Evolutionary conservation across 306 rosid genomes (phyloP).

Genomic region (Potentilla sterilis): DNA sequence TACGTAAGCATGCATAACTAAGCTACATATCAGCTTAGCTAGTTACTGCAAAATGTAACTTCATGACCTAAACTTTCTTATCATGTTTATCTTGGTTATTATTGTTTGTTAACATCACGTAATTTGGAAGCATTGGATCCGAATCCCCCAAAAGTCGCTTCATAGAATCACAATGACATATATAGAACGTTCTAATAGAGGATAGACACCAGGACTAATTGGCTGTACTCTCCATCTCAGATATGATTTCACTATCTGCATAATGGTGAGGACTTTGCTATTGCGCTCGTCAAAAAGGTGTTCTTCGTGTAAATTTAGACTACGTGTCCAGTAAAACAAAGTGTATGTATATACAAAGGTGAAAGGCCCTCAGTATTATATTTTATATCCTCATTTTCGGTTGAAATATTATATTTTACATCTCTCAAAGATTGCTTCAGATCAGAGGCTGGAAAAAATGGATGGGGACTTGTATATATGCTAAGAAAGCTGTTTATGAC

Average conservation of each 20-base stretch:
- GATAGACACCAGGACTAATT: background rate
- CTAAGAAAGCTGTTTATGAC: background rate
- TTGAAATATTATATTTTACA: background rate
- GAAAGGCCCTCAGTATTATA: background rate
- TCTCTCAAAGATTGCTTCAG: background rate
- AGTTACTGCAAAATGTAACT: background rate
- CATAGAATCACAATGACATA: background rate
- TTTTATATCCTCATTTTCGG: background rate
- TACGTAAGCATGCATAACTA: background rate
- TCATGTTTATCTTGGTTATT: background rate
- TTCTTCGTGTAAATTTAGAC: background rate
- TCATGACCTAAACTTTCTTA: background rate
- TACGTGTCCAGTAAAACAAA: background rate
- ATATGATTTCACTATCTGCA: background rate
- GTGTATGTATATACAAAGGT: background rate
- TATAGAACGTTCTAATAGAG: background rate
- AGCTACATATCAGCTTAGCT: too few relatives aligned
- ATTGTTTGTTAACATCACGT: background rate
- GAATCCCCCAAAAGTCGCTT: background rate
- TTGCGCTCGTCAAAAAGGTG: conserved; percentile 18
- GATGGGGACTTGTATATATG: background rate
- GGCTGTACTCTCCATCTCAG: background rate
- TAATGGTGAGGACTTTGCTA: background rate
- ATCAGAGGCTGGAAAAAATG: background rate
- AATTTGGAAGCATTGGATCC: conserved; percentile 7